phyloP scores from a whole-genome alignment of 805 yeast species.

The Alloascoidea africana region DNA sequence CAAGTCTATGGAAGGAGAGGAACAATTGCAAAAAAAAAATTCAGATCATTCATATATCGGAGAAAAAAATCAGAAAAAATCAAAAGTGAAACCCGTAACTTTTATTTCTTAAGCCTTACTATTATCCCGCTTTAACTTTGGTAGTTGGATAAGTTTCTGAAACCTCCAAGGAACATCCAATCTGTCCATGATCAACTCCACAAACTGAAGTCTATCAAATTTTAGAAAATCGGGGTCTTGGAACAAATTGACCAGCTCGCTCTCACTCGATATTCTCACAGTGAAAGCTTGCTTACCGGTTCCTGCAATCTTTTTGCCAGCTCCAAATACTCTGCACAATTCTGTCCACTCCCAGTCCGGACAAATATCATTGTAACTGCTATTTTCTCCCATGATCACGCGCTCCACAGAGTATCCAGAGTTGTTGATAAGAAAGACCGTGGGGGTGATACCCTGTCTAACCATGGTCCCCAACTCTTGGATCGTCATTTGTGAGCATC shows the following conservation, averaged over 20 bases:
- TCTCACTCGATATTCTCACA: not conserved
- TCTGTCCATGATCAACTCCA: constrained; percentile 43
- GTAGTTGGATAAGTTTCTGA: constrained; percentile 12
- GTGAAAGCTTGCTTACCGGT: constrained; percentile 11
- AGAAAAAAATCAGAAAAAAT: too few relatives aligned
- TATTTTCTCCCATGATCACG: constrained; percentile 60
- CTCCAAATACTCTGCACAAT: constrained; percentile 53
- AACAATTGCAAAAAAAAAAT: too few relatives aligned
- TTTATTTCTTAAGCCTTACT: too few relatives aligned
- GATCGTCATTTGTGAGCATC: constrained; percentile 87
- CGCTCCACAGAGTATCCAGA: constrained; percentile 87
- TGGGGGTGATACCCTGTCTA: constrained; percentile 45
- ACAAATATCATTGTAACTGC: constrained; percentile 70
- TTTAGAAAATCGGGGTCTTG: constrained; percentile 19
- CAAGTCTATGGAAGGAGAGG: too few relatives aligned
- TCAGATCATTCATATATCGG: too few relatives aligned
- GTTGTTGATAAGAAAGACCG: constrained; percentile 66
- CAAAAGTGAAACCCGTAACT: too few relatives aligned
- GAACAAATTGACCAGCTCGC: constrained; percentile 23
- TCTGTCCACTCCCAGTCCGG: constrained; percentile 73
- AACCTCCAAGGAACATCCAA: constrained; percentile 57
- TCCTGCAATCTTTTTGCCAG: constrained; percentile 24
- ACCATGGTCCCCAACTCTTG: constrained; percentile 66
- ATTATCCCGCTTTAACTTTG: too few relatives aligned
- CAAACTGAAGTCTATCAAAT: constrained; percentile 26